Conservation (phyloP, 129 eudicot species). For the Smallanthus sonchifolius region DNA sequence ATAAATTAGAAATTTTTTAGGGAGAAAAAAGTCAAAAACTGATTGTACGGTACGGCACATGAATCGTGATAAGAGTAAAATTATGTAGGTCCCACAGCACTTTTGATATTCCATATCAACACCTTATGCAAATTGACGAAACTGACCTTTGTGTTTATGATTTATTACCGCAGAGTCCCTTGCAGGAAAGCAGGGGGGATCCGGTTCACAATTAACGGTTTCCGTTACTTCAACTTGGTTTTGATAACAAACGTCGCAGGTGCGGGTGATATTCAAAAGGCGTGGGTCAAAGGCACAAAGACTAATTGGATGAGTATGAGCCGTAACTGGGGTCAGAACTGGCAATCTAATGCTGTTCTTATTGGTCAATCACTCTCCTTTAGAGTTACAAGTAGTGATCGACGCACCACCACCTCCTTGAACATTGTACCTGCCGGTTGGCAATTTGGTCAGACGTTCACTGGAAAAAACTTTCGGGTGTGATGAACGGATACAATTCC, state of each 20-base stretch:
- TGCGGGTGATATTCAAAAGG: conserved; percentile 67
- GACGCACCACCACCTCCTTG: conserved; percentile 71
- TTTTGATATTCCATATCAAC: neutral
- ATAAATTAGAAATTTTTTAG: neutral
- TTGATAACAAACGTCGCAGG: conserved; percentile 77
- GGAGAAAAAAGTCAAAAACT: neutral
- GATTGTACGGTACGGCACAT: conserved; percentile 1
- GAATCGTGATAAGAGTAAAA: conserved; percentile 15
- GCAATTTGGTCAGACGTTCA: conserved; percentile 86
- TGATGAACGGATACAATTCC: neutral
- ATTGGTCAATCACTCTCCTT: conserved; percentile 73
- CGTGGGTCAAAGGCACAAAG: conserved; percentile 54
- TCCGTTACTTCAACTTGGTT: conserved; percentile 87
- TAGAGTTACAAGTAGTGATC: conserved; percentile 59
- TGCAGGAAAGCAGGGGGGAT: conserved; percentile 80
- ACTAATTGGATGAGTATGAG: conserved; percentile 80
- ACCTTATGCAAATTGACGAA: neutral
- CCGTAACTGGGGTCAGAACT: conserved; percentile 87
- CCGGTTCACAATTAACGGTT: conserved; percentile 79
- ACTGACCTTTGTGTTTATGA: conserved; percentile 13
- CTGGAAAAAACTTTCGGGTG: conserved; percentile 76
- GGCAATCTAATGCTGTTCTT: conserved; percentile 66
- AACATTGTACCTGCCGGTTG: conserved; percentile 66
- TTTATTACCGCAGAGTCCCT: conserved; percentile 57
- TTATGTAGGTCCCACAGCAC: neutral